phyloP scores from a whole-genome alignment of 108 stramenopile species.

The Fragilaria crotonensis region DNA sequence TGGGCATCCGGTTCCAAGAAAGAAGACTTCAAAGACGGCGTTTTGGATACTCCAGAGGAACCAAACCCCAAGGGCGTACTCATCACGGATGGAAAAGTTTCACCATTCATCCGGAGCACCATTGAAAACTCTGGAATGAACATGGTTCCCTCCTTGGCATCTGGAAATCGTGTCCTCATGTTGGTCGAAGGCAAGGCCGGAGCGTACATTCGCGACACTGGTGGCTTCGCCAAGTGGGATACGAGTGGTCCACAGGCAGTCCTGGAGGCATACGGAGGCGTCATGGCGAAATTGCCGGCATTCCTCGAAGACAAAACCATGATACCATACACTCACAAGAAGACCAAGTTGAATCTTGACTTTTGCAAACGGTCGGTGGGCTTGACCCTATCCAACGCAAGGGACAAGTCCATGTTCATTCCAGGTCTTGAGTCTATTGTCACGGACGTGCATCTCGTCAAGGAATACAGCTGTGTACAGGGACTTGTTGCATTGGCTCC shows the following conservation, averaged over 20 bases:
- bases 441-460: no score
- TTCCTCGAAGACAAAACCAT: slow-evolving; percentile 7
- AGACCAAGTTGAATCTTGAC: slow-evolving; percentile 22
- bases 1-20: no score
- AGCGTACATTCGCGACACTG: slow-evolving; percentile 40
- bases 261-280: slow-evolving; percentile 33
- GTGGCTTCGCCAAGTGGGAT: slow-evolving; percentile 37
- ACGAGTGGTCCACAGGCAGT: slow-evolving; percentile 40
- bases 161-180: slow-evolving; percentile 37
- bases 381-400: slow-evolving; percentile 27
- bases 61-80: slow-evolving; percentile 18
- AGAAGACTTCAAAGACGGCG: slow-evolving; percentile 19
- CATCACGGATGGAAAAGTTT: slow-evolving; percentile 33
- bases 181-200: slow-evolving; percentile 30
- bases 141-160: slow-evolving; percentile 22
- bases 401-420: slow-evolving; percentile 16
- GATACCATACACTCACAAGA: slow-evolving; percentile 25
- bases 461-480: no score
- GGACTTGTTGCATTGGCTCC: no score
- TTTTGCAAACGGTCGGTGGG: slow-evolving; percentile 21
- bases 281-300: slow-evolving; percentile 22
- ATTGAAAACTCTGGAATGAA: slow-evolving; percentile 20
- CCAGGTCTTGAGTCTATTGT: no score
- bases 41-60: slow-evolving; percentile 12
- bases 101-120: slow-evolving; percentile 30